These are phyloP conservation scores for Phalaenopsis equestris DNA, from an alignment of 106 monocot genomes.

Conservation along the genomic window DNA sequence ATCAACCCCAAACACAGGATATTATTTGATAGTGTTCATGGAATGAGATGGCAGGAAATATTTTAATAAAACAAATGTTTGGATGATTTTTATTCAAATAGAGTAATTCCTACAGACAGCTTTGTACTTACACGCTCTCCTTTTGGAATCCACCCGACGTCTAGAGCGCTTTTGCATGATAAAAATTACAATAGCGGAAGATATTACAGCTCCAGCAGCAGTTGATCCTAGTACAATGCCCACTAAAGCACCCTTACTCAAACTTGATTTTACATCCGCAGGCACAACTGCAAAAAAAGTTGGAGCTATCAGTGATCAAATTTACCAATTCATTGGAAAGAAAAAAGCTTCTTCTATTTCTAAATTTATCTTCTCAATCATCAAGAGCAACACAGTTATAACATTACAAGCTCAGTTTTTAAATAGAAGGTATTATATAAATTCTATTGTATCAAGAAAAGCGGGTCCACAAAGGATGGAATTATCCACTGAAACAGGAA, in stretches of 20 bases:
- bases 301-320: neutral
- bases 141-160: constrained; percentile 21
- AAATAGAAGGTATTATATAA: too few species aligned
- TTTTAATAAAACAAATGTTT: neutral
- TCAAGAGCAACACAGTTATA: neutral
- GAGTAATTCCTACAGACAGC: too few species aligned
- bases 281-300: constrained; percentile 26
- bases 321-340: neutral
- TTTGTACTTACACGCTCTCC: constrained; percentile 32
- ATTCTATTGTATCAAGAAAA: too few species aligned
- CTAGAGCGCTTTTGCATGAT: constrained; percentile 28
- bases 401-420: too few species aligned
- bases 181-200: constrained; percentile 22
- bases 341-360: neutral
- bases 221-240: constrained; percentile 38
- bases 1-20: neutral
- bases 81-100: neutral
- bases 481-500: too few species aligned
- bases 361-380: neutral
- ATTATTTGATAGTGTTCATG: too few species aligned
- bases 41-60: neutral
- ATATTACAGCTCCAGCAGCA: constrained; percentile 23
- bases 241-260: constrained; percentile 32
- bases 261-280: constrained; percentile 18
- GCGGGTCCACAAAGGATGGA: too few species aligned